Conservation (phyloP, 331 rosid genomes). For the Malus hybrid region DNA sequence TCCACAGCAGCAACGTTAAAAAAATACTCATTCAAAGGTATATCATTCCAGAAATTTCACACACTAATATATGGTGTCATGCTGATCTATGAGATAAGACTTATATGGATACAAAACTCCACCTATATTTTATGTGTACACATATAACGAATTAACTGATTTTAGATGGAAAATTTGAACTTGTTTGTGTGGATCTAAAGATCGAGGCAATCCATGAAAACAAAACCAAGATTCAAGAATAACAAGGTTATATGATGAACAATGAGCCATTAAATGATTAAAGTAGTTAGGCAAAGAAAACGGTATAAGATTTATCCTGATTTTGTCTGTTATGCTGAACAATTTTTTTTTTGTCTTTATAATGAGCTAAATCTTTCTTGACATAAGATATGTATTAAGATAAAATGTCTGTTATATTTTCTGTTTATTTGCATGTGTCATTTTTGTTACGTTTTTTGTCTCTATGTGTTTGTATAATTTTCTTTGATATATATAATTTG, state of each 20-base stretch:
- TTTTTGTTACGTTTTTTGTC: neutral
- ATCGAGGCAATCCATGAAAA: neutral
- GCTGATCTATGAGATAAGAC: neutral
- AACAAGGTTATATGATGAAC: neutral
- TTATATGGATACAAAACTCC: neutral
- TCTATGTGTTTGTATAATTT: too few relatives aligned
- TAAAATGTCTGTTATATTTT: too few relatives aligned
- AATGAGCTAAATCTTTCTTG: too few relatives aligned
- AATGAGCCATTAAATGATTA: neutral
- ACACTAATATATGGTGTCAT: neutral
- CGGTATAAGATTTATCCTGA: neutral
- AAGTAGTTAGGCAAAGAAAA: neutral
- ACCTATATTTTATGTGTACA: neutral
- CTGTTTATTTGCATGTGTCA: neutral
- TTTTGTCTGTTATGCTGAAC: too few relatives aligned
- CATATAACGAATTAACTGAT: neutral
- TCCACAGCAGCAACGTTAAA: conserved; percentile 28
- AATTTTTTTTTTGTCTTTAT: too few relatives aligned
- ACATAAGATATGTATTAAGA: too few relatives aligned
- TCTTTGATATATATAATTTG: neutral
- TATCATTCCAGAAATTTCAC: neutral
- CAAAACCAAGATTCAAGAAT: neutral
- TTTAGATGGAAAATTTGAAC: neutral
- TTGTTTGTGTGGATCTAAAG: neutral
- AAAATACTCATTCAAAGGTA: conserved; percentile 23